phyloP scores from a whole-genome alignment of 78 protist genomes.

The Tieghemostelium lacteum region DNA sequence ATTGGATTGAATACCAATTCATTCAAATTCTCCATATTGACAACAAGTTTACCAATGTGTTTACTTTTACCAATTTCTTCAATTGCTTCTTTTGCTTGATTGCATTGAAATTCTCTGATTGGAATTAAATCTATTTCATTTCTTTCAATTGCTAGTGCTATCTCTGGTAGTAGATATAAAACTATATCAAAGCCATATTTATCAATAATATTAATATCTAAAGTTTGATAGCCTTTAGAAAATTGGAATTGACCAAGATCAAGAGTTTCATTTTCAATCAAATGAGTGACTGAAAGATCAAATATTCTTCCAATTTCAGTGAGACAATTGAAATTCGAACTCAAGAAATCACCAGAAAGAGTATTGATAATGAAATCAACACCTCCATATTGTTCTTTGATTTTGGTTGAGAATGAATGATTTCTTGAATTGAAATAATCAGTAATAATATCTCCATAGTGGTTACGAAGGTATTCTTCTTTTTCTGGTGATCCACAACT shows the following conservation, averaged over 20 bases:
- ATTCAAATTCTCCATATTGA: conserved; percentile 5
- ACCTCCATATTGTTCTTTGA: not conserved
- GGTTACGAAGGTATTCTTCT: not conserved
- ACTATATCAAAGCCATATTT: not conserved
- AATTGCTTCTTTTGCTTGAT: conserved; percentile 42
- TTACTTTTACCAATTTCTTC: conserved; percentile 20
- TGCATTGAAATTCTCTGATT: not conserved
- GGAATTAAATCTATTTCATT: not conserved
- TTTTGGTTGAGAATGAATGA: not conserved
- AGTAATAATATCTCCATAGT: not conserved
- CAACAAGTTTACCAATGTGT: conserved; percentile 58
- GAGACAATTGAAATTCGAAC: conserved; percentile 3
- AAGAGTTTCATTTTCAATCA: not conserved
- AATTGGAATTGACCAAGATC: not conserved
- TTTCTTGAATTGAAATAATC: not conserved
- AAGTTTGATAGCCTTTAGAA: not conserved
- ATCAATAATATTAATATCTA: not conserved
- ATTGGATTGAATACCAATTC: not conserved
- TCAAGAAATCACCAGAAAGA: not conserved
- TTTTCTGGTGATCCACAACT: conserved; percentile 5
- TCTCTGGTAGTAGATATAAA: not conserved
- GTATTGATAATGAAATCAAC: conserved; percentile 19
- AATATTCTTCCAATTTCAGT: not conserved
- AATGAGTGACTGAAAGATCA: conserved; percentile 8
- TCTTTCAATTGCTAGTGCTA: not conserved